Percentiles rank a stretch among this genome's conserved stretches.
phyloP scores from a whole-genome alignment of 805 yeast species.

The Metschnikowia lochheadii region DNA sequence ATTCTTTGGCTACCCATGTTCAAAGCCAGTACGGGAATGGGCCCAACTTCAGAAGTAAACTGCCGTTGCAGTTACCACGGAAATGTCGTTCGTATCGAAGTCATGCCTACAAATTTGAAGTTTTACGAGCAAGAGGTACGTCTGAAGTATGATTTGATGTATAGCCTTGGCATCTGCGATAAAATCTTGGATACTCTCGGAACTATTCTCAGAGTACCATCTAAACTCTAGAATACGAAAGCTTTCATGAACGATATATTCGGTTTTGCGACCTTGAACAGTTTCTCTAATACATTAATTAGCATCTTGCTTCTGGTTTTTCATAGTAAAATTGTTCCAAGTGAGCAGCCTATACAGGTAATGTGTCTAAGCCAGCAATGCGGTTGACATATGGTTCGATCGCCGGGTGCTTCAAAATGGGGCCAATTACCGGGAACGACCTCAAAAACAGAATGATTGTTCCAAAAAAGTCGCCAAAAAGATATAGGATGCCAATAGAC shows the following conservation, averaged over 20 bases:
- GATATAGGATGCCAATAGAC: conserved; percentile 80
- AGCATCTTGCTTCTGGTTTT: background rate
- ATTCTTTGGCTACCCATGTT: conserved; percentile 21
- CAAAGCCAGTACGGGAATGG: conserved; percentile 8
- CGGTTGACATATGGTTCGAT: conserved; percentile 66
- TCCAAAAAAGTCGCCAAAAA: conserved; percentile 89
- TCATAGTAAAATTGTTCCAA: background rate
- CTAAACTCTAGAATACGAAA: conserved; percentile 1
- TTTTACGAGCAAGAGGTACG: conserved; percentile 5
- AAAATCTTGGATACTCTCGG: conserved; percentile 8
- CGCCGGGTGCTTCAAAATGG: conserved; percentile 71
- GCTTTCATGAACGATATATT: background rate
- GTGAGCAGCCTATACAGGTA: conserved; percentile 26
- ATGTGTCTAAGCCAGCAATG: conserved; percentile 39
- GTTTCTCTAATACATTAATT: background rate
- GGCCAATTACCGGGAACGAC: conserved; percentile 85
- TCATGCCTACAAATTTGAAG: background rate
- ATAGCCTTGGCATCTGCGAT: conserved; percentile 14
- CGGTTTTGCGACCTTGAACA: background rate
- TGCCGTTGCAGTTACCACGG: background rate
- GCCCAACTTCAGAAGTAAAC: conserved; percentile 1
- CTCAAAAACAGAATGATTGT: conserved; percentile 83
- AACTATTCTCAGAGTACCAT: background rate
- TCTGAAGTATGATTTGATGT: conserved; percentile 14
- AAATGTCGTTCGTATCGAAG: background rate